Evolutionary conservation across 148 eudicot genomes (phyloP).

Genomic region (Fagopyrum esculentum): DNA sequence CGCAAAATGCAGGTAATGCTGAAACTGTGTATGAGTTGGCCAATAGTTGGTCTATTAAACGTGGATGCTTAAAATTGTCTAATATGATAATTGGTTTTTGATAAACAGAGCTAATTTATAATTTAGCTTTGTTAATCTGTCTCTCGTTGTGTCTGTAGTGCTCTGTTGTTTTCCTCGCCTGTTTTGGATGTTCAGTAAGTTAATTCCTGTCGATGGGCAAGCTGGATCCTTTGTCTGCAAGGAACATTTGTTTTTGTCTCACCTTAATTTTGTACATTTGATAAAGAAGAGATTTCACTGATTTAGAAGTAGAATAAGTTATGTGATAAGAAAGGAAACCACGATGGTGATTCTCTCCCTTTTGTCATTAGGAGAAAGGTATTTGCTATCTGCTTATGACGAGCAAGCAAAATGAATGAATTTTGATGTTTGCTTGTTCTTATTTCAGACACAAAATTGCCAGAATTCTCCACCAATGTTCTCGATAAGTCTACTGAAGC

Average conservation of each 20-base stretch:
- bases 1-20: conserved; percentile 54
- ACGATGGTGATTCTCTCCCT: conserved; percentile 19
- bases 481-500: background rate
- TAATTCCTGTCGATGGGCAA: background rate
- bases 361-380: conserved; percentile 4
- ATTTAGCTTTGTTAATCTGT: conserved; percentile 20
- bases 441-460: conserved; percentile 8
- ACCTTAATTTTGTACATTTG: too few species aligned
- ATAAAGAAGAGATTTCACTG: conserved; percentile 19
- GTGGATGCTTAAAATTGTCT: background rate
- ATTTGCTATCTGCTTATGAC: background rate
- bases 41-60: background rate
- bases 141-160: conserved; percentile 23
- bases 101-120: background rate
- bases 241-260: too few species aligned
- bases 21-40: background rate
- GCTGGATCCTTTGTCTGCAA: background rate
- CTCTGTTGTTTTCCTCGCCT: conserved; percentile 28
- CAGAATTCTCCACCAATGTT: conserved; percentile 2
- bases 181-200: conserved; percentile 5
- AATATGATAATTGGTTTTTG: background rate
- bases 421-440: background rate
- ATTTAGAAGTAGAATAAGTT: conserved; percentile 29
- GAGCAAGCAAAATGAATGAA: background rate
- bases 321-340: conserved; percentile 30